Percentiles rank a stretch among this genome's conserved stretches.
These are phyloP conservation scores for Hypoxylon sp. DNA, from an alignment of 2,329 filamentous ascomycete genomes.

Conservation along the genomic window DNA sequence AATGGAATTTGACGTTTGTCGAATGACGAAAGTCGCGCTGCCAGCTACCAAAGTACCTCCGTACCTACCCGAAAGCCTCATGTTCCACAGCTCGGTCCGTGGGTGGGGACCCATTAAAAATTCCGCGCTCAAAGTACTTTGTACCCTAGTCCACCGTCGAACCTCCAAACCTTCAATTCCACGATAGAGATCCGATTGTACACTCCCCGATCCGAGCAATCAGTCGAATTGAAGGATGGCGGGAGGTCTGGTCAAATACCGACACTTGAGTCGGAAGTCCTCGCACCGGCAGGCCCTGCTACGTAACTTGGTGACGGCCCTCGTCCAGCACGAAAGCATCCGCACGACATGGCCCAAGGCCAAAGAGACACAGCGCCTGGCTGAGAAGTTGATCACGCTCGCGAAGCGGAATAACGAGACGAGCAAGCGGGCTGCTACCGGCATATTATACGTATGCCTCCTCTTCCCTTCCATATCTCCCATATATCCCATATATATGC, in stretches of 20 bases:
- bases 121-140: slow-evolving; percentile 22
- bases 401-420: slow-evolving; percentile 94
- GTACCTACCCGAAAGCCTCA: slow-evolving; percentile 6
- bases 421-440: slow-evolving; percentile 79
- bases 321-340: slow-evolving; percentile 94
- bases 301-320: slow-evolving; percentile 94
- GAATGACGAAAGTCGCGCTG: slow-evolving; percentile 43
- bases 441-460: slow-evolving; percentile 84
- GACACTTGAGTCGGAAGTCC: slow-evolving; percentile 87
- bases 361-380: slow-evolving; percentile 94
- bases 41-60: slow-evolving; percentile 5
- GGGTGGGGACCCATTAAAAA: slow-evolving; percentile 27
- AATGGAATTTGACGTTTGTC: slow-evolving; percentile 27
- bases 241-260: slow-evolving; percentile 87
- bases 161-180: slow-evolving; percentile 14
- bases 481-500: too few species aligned
- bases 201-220: slow-evolving; percentile 11
- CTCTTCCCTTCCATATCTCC: slow-evolving; percentile 56
- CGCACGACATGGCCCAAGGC: slow-evolving; percentile 96
- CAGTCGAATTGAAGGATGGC: slow-evolving; percentile 73
- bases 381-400: slow-evolving; percentile 93
- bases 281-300: slow-evolving; percentile 92
- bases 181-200: slow-evolving; percentile 20
- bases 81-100: slow-evolving; percentile 10
- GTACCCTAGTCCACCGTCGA: slow-evolving; percentile 28